Conservation (phyloP, 2,329 filamentous ascomycete genomes). For the Monilinia laxa region DNA sequence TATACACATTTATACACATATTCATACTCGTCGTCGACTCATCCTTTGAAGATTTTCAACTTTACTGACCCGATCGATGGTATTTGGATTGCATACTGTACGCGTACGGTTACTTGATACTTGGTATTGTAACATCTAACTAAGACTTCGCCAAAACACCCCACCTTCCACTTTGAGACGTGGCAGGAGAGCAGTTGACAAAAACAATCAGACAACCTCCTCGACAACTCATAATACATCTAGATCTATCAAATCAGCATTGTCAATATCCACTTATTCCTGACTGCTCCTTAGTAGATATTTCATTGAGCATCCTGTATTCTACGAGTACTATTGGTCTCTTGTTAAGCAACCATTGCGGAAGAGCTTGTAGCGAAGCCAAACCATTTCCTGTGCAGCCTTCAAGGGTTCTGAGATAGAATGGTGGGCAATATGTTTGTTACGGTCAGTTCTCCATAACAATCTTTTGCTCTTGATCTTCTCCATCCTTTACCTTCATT, state of each 20-base stretch:
- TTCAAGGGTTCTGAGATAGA: slow-evolving; percentile 18
- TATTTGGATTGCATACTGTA: no score
- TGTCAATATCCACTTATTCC: slow-evolving; percentile 8
- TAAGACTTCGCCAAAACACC: no score
- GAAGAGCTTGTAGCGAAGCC: slow-evolving; percentile 24
- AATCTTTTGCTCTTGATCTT: not conserved
- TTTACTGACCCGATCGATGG: no score
- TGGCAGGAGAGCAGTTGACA: slow-evolving; percentile 15
- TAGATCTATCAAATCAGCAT: slow-evolving; percentile 6
- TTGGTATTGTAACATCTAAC: not conserved
- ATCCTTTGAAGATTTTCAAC: not conserved
- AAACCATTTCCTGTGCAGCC: slow-evolving; percentile 17
- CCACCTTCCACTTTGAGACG: slow-evolving; percentile 19
- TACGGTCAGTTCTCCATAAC: slow-evolving; percentile 27
- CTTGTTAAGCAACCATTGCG: slow-evolving; percentile 6
- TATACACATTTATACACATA: not conserved
- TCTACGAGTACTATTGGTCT: slow-evolving; percentile 10
- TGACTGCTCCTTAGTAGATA: not conserved
- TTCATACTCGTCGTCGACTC: not conserved
- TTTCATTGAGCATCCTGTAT: slow-evolving; percentile 6
- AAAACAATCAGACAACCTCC: slow-evolving; percentile 3
- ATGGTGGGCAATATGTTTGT: slow-evolving; percentile 28
- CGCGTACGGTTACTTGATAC: no score
- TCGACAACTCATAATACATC: slow-evolving; percentile 10
- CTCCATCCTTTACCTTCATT: slow-evolving; percentile 2